These are phyloP conservation scores for Strombidium stylifer DNA, from an alignment of 73 alveolate species.

Conservation along the genomic window DNA sequence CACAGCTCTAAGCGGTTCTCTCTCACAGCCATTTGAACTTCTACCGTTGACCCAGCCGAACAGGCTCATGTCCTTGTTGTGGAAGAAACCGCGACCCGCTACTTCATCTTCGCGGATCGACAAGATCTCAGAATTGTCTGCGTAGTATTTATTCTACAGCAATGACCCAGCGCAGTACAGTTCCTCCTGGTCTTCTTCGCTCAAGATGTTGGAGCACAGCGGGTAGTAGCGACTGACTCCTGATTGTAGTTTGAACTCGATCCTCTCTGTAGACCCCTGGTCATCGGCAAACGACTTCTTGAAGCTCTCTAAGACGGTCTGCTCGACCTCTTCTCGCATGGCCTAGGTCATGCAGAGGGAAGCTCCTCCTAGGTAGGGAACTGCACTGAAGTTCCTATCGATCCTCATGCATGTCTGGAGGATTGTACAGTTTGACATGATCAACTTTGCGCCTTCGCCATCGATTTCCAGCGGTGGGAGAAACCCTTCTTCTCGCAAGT, in stretches of 20 bases:
- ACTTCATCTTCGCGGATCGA: conserved; percentile 24
- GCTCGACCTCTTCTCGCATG: too few relatives aligned
- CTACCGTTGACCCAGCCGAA: conserved; percentile 35
- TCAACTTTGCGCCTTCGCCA: conserved; percentile 11
- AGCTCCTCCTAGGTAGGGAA: conserved; percentile 38
- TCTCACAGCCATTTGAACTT: too few relatives aligned
- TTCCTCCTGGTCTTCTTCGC: conserved; percentile 26
- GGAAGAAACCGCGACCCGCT: neutral
- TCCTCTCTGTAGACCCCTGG: conserved; percentile 8
- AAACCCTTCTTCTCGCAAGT: too few relatives aligned
- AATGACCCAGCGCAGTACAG: conserved; percentile 30
- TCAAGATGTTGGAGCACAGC: conserved; percentile 4
- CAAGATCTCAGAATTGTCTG: conserved; percentile 22
- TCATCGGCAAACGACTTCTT: too few relatives aligned
- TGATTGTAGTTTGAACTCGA: conserved; percentile 15
- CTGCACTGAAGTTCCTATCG: neutral
- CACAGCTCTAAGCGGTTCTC: conserved; percentile 36
- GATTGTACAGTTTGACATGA: conserved; percentile 10
- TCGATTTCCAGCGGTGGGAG: conserved; percentile 2
- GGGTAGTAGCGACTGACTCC: conserved; percentile 17
- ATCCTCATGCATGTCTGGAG: conserved; percentile 19
- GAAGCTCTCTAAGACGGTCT: too few relatives aligned
- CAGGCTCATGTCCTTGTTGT: neutral
- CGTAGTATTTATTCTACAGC: conserved; percentile 48
- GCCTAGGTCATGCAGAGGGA: conserved; percentile 29